Evolutionary conservation across 441 rosid genomes (phyloP), one percentile per base, ranked within the genome.

Genomic region (Codiaeum variegatum): DNA sequence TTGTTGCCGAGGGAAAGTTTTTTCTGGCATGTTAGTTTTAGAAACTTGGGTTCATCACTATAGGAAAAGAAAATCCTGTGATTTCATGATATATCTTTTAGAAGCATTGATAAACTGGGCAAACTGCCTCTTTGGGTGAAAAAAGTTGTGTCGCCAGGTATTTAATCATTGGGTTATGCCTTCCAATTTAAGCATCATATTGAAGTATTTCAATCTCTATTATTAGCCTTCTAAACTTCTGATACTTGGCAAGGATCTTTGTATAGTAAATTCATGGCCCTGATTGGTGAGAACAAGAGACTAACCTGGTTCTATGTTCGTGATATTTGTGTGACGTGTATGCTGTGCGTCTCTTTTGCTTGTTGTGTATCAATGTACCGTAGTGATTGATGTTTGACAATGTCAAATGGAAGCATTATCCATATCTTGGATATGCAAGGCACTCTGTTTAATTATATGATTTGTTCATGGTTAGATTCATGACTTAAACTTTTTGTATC

Each of bases 351-450:
- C 31, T 56, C 47, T 46, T 58, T n/a, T 55, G 54, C 21, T n/a
- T 66, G 12, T 38, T 65, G 64, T 52, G 16, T 13, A 0, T 52
- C 4, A 26, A 49, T n/a, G 21, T 54, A 54, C 5, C 64, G 6
- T 61, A 28, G 59, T 47, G 42, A 6, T 49, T 67, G 59, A 67
- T 51, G 51, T 16, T 70, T 72, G 38, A 29, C 36, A 56, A 69
- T 44, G 28, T 69, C 31, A 55, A 59, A 9, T 69, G 40, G 64
- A 59, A 54, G n/a, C 49, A 54, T 7, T 15, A 26, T 58, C 40
- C 23, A 44, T 15, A 16, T 26, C 16, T 15, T 16, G 58, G 28
- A 60, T 59, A 28, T 13, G 24, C 66, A 61, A 31, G 65, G 58
- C 5, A 24, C 59, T 31, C 42, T 9, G 12, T 38, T 38, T 38